Evolutionary conservation across 2,329 filamentous ascomycete genomes (phyloP), one percentile per base, ranked within the genome.

Genomic region (Monilinia fructigena): DNA sequence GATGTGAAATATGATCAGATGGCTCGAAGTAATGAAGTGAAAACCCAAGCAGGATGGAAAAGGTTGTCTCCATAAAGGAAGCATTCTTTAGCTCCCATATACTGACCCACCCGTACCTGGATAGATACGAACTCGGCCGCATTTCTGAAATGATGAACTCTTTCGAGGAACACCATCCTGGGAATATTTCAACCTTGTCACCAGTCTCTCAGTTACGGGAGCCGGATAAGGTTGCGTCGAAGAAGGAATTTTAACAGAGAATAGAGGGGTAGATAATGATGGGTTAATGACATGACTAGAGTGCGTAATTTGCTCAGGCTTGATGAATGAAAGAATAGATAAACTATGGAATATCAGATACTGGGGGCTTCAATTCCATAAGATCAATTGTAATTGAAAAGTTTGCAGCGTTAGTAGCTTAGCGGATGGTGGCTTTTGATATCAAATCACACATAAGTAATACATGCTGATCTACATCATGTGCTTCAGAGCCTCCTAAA

Each of bases 1-100:
- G 67, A 67, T 12, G 70, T 69, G 1, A 75, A 68, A 26, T 74
- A 75, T 52, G 66, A 72, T 63, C 66, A 70, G 26, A 74, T 75
- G 73, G 71, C 72, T 14, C 55, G 70, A 45, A 42, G 26, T 20
- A 67, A 69, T 40, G 23, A 52, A 35, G n/a, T 61, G 20, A 66
- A 66, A 18, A 45, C 38, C 14, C 50, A 53, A n/a, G 52, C 56
- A 40, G 42, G 42, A 11, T 66, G 65, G 65, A 55, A 66, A 66
- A 66, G 65, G 58, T 66, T 63, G 38, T 40, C 28, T 35, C 20
- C 14, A 18, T 20, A 35, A 31, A 42, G 8, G 31, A 47, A 47
- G 12, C 1, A 12, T 8, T 7, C 10, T 14, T 45, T 20, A 45
- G 7, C 35, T 53, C 26, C 4, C 28, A 47, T 5, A 38, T n/a